Base-by-base conservation (phyloP, 73 alveolate species). In the Tetrahymena elliotti region DNA sequence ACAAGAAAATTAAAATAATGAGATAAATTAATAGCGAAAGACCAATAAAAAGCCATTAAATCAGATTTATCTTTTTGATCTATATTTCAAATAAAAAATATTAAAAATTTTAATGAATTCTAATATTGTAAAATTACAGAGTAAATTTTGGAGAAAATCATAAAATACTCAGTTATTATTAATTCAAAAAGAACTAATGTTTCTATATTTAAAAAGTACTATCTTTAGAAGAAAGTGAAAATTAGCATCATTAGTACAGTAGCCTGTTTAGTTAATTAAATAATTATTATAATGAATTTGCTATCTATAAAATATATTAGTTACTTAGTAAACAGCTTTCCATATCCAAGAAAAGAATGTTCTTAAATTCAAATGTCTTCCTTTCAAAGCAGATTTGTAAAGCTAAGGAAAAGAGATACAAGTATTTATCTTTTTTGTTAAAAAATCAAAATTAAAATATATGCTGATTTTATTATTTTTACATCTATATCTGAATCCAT, bases 291-390 rank as follows among this genome's bases (percentile, higher is more conserved):
- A 31, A n/a, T 27, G n/a, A 10, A 0, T 24, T 68, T 68, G 4
- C 31, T 18, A 47, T 12, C 9, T 40, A 18, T 18, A 0, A 12
- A 47, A 47, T 47, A 10, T 22, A 68, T 68, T 3, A 18, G 1
- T 37, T 34, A 96, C 96, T 93, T 96, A 96, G 93, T 93, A 96
- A 18, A 98, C 95, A 93, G 98, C 95, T 96, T 98, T 98, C 98
- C 98, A 97, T 6, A 97, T 38, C 99, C 99, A 98, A 93, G 98
- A 96, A 54, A 98, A 95, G 97, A 98, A 97, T 53, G 98, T 98
- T 95, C 97, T 98, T 31, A 96, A 93, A 68, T 97, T 97, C 35
- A 97, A 94, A 52, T 95, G 94, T 83, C 99, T 92, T 68, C 99
- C 99, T 84, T 96, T 98, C 92, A 96, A 95, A 88, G 97, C 97